Conservation (phyloP, 2,329 filamentous ascomycete genomes). For the Aulographum hederae region DNA sequence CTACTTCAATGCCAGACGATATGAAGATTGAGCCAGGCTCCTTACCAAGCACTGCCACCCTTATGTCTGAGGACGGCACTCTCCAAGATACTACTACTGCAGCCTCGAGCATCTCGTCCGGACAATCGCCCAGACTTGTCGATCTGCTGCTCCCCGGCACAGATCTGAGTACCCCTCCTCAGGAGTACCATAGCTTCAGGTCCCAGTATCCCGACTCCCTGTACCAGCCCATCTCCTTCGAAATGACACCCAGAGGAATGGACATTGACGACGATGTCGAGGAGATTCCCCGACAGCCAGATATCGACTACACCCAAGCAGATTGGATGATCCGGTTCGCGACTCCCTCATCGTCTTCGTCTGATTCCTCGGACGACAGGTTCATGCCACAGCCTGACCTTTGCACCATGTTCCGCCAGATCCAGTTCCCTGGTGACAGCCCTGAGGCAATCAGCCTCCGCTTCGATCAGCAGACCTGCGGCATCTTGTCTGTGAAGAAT, state of each 20-base stretch:
- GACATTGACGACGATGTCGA: constrained; percentile 32
- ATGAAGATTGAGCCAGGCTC: no score
- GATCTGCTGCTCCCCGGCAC: constrained; percentile 30
- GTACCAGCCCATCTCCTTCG: constrained; percentile 14
- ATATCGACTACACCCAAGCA: constrained; percentile 9
- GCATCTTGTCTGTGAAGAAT: constrained; percentile 53
- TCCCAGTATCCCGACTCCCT: constrained; percentile 16
- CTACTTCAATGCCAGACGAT: no score
- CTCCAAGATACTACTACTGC: no score
- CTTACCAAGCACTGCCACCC: no score
- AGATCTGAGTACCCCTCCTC: constrained; percentile 23
- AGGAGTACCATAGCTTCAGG: constrained; percentile 16
- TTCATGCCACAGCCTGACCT: constrained; percentile 2
- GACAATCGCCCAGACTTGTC: constrained; percentile 28
- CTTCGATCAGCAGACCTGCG: constrained; percentile 49
- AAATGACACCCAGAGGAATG: constrained; percentile 11
- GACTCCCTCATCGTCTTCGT: constrained; percentile 17
- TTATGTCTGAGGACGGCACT: no score
- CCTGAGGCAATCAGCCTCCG: constrained; percentile 43
- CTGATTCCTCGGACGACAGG: constrained; percentile 11
- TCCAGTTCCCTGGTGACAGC: constrained; percentile 30
- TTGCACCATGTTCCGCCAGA: constrained; percentile 15
- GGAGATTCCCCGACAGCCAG: constrained; percentile 29
- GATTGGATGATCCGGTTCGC: constrained; percentile 20
- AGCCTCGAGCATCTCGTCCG: constrained; percentile 16